Percentiles rank a stretch among this genome's conserved stretches.
Conservation (phyloP, 1,284 basidiomycete genomes). For the Sphagnurus paluster region DNA sequence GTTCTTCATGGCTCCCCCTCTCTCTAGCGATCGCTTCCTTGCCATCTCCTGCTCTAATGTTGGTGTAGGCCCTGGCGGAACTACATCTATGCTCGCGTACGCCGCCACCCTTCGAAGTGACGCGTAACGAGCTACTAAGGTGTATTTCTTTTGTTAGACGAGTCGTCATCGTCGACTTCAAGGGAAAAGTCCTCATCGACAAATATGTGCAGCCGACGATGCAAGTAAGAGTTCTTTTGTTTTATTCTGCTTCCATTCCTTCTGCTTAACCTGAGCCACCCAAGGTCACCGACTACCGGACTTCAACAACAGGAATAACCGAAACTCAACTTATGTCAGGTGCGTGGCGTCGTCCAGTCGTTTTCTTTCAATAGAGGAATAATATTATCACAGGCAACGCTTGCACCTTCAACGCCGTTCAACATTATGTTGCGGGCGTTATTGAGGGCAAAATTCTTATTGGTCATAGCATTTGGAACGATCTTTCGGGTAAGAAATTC, state of each 20-base stretch:
- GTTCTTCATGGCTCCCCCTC: conserved; percentile 34
- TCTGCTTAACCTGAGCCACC: neutral
- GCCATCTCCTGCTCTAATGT: conserved; percentile 61
- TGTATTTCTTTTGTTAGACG: conserved; percentile 47
- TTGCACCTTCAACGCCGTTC: conserved; percentile 57
- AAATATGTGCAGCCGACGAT: conserved; percentile 68
- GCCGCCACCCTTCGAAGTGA: conserved; percentile 21
- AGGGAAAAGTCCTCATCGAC: conserved; percentile 57
- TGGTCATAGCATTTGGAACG: conserved; percentile 76
- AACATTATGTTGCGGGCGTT: conserved; percentile 59
- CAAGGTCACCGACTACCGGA: conserved; percentile 71
- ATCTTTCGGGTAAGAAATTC: conserved; percentile 60
- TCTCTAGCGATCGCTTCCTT: conserved; percentile 46
- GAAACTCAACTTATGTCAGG: conserved; percentile 54
- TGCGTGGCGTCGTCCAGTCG: conserved; percentile 26
- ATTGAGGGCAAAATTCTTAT: conserved; percentile 69
- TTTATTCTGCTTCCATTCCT: neutral
- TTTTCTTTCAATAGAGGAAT: conserved; percentile 7
- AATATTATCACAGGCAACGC: conserved; percentile 43
- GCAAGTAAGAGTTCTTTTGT: conserved; percentile 30
- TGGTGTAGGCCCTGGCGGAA: conserved; percentile 76
- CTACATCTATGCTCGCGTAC: conserved; percentile 76
- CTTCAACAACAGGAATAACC: conserved; percentile 67
- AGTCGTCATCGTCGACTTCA: conserved; percentile 64
- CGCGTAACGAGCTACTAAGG: no score